Conservation (phyloP, 352 stramenopile species). For the Phytophthora colocasiae region DNA sequence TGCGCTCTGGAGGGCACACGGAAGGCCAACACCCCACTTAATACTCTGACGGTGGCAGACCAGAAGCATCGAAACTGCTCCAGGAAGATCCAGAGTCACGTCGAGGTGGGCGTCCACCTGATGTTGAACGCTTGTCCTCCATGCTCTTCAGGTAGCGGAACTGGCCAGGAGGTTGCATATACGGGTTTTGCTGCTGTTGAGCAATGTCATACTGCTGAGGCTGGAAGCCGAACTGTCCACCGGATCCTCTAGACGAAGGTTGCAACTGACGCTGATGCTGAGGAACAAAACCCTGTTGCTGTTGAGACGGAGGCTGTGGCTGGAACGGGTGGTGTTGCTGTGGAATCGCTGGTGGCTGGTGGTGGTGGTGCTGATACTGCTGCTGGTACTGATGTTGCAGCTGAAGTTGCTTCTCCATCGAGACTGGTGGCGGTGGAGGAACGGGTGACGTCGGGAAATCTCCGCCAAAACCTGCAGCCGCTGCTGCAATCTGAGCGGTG, state of each 20-base stretch:
- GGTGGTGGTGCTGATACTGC: slow-evolving; percentile 52
- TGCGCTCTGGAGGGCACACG: slow-evolving; percentile 20
- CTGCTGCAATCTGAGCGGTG: slow-evolving; percentile 66
- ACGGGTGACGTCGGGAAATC: slow-evolving; percentile 38
- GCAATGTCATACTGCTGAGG: slow-evolving; percentile 47
- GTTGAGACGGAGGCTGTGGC: slow-evolving; percentile 31
- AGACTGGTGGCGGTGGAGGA: slow-evolving; percentile 30
- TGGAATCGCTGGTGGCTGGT: slow-evolving; percentile 46
- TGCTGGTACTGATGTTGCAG: slow-evolving; percentile 75
- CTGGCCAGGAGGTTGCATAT: slow-evolving; percentile 43
- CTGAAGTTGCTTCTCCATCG: slow-evolving; percentile 62
- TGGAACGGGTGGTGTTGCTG: slow-evolving; percentile 49
- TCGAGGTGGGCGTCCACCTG: slow-evolving; percentile 35
- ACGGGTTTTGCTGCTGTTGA: slow-evolving; percentile 45
- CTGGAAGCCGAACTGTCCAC: slow-evolving; percentile 42
- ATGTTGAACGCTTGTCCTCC: slow-evolving; percentile 60
- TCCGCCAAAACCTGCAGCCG: slow-evolving; percentile 23
- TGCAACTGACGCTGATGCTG: slow-evolving; percentile 55
- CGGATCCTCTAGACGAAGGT: slow-evolving; percentile 27
- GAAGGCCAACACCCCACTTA: slow-evolving; percentile 19
- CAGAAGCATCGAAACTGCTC: slow-evolving; percentile 54
- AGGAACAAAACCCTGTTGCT: slow-evolving; percentile 43
- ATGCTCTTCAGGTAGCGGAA: slow-evolving; percentile 80
- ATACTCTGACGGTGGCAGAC: slow-evolving; percentile 48
- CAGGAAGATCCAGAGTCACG: slow-evolving; percentile 70